Base-by-base conservation (phyloP, 2,329 filamentous ascomycete species). In the Dothidotthia symphoricarpi region DNA sequence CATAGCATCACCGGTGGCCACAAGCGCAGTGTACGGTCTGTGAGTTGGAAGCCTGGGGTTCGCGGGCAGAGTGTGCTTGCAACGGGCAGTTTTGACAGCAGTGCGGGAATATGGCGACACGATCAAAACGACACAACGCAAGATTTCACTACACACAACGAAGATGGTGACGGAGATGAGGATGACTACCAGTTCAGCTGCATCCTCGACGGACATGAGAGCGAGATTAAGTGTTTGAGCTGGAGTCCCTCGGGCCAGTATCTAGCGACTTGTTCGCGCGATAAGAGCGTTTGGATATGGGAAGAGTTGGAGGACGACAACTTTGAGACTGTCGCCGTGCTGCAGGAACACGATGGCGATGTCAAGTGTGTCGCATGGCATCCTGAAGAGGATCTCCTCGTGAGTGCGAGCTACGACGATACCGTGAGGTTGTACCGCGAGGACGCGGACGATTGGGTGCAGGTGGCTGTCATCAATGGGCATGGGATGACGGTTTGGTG, bases 211-310 rank as follows among this genome's bases (percentile, higher is more conserved):
- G 93, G 93, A 0, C 93, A 97, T 64, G 93, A 97, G 60, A 88
- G 86, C 16, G 93, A 98, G 69, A 86, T 98, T 73, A 85, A 96
- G 73, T 75, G 78, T 19, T 81, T 91, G 47, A 76, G 80, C 2
- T 94, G 89, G 71, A 82, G 78, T 13, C 82, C 86, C 0, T 80
- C 80, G 0, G 86, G 86, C 1, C 80, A 85, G 45, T 83, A 88
- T 55, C 77, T 98, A 4, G 93, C 93, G 5, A 96, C 90, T 0
- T 96, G 90, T 68, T 86, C 82, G 36, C 79, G 93, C 32, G 93
- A 98, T 66, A 97, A 97, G 72, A 86, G 81, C 12, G 88, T 97
- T 13, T 98, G 93, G 93, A 88, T 98, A 55, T 98, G 93, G 93
- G 93, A 98, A 69, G 93, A 97, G 64, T 79, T 96, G 36, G 86